Evolutionary conservation across 805 yeast species (phyloP), one percentile per base, ranked within the genome.

Genomic region (Candida palmyrensis): DNA sequence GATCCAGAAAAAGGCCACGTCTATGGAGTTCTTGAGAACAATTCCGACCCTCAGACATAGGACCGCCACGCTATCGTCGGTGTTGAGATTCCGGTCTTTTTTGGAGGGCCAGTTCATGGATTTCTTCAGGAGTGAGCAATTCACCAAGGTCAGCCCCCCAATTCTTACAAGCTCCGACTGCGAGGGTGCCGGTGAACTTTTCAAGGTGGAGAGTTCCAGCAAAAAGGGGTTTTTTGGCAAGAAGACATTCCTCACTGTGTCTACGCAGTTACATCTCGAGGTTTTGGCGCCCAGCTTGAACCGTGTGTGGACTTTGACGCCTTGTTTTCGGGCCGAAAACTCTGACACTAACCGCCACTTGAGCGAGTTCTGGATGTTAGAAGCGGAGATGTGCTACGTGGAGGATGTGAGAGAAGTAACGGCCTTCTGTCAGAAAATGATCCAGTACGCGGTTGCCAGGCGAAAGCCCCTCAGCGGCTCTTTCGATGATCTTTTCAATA

Each of bases 341-440:
- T 82, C 95, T 37, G 89, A 87, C 50, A 92, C 99, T 0, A 84
- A 79, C 47, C 70, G 98, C 32, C 99, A 92, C 55, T 59, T 92
- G 38, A 75, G 90, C 38, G 99, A 92, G 56, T 92, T 92, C 55
- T 92, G 97, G 97, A 89, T 92, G 97, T 59, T 92, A 2, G 99
- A 92, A 56, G 94, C 88, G 0, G 99, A 92, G 53, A 57, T 87
- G 14, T 78, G 86, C 6, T 84, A 83, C 54, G 58, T 82, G 2
- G 66, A 68, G 4, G 56, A 65, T 10, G 71, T 89, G 5, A 49
- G 52, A 3, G 82, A 81, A 39, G 57, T 92, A 36, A 80, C 90
- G 2, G 48, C 48, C 2, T 71, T 86, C 32, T 75, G 81, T 2
- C 95, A 89, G 52, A 49, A 51, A 1, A 82, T 88, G 94, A 65